These are phyloP conservation scores for Apiotrichum akiyoshidainum DNA, from an alignment of 1,284 basidiomycete species.

Conservation along the genomic window DNA sequence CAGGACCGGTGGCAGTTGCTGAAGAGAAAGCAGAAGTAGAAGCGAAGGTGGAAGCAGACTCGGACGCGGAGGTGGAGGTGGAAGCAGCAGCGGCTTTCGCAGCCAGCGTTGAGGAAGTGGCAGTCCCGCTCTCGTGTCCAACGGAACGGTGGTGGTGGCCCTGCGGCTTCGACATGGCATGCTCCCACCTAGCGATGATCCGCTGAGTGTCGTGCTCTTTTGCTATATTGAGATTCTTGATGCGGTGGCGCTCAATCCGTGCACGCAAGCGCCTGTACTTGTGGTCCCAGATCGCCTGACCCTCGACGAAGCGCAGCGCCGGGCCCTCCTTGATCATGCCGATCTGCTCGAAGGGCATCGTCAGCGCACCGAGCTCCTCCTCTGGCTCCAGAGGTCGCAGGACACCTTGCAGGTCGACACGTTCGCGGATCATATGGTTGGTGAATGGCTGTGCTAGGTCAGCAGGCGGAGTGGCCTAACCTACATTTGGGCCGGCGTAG, in stretches of 20 bases:
- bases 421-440: slow-evolving; percentile 75
- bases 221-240: slow-evolving; percentile 41
- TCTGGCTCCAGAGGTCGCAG: slow-evolving; percentile 74
- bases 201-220: slow-evolving; percentile 27
- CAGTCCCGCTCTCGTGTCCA: slow-evolving; percentile 7
- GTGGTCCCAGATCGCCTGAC: slow-evolving; percentile 49
- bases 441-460: slow-evolving; percentile 38
- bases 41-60: no score
- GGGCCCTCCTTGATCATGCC: slow-evolving; percentile 56
- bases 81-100: no score
- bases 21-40: no score
- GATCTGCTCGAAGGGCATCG: slow-evolving; percentile 59
- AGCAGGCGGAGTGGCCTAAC: slow-evolving; percentile 21
- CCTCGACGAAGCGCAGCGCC: slow-evolving; percentile 48
- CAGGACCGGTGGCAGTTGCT: no score
- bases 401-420: slow-evolving; percentile 72
- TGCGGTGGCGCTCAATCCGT: slow-evolving; percentile 39
- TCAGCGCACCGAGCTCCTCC: slow-evolving; percentile 63
- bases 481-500: slow-evolving; percentile 58
- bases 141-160: not conserved
- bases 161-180: no score
- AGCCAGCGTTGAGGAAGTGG: no score
- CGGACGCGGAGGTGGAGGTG: no score
- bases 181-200: slow-evolving; percentile 7
- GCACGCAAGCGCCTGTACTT: slow-evolving; percentile 38